Evolutionary conservation across 2,329 filamentous ascomycete species (phyloP).

Genomic region (Davidsoniella virescens): DNA sequence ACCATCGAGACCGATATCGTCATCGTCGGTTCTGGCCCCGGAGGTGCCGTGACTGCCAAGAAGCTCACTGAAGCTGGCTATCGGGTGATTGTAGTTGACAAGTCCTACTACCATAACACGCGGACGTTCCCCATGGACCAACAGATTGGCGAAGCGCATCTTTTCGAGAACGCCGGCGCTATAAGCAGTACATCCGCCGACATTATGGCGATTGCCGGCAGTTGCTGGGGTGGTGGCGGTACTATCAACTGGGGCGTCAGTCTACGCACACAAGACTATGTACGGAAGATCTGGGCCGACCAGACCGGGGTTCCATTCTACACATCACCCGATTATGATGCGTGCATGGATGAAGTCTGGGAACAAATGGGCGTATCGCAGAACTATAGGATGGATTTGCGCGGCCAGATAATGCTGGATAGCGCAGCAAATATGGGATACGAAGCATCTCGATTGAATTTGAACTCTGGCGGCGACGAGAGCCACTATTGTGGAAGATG

Average conservation of each 20-base stretch:
- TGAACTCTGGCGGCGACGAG: conserved; percentile 58
- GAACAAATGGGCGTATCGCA: conserved; percentile 59
- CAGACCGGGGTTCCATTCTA: conserved; percentile 54
- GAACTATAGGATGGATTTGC: conserved; percentile 53
- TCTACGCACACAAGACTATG: conserved; percentile 52
- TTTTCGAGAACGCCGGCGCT: conserved; percentile 55
- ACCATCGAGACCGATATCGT: conserved; percentile 45
- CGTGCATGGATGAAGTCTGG: conserved; percentile 65
- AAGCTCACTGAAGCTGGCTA: conserved; percentile 62
- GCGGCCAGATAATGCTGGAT: conserved; percentile 57
- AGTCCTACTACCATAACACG: conserved; percentile 60
- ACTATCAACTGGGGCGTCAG: conserved; percentile 70
- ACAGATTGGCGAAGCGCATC: conserved; percentile 37
- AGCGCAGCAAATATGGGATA: conserved; percentile 61
- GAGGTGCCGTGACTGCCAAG: conserved; percentile 67
- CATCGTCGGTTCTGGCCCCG: conserved; percentile 75
- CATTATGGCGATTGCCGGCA: conserved; percentile 48
- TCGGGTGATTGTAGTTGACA: conserved; percentile 66
- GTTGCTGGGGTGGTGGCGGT: conserved; percentile 71
- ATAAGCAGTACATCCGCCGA: conserved; percentile 38
- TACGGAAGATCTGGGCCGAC: conserved; percentile 67
- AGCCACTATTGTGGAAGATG: conserved; percentile 56
- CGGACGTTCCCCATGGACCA: conserved; percentile 60
- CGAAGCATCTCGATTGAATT: conserved; percentile 50
- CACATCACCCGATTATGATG: conserved; percentile 55